Base-by-base conservation (phyloP, 768 basidiomycete species). In the Suillus spraguei region DNA sequence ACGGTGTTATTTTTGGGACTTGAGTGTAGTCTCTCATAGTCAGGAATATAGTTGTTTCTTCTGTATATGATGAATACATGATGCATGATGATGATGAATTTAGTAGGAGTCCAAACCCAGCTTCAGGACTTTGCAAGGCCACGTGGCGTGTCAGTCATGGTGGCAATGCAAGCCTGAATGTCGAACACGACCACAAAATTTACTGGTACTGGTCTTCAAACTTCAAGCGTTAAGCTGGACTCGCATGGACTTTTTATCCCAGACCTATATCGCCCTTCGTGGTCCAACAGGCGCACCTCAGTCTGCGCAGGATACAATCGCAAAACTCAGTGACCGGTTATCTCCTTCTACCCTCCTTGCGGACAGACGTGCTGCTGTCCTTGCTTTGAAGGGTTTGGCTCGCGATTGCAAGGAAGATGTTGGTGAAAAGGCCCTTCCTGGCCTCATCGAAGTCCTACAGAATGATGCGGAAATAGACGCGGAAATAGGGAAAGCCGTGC, bases 341-440 rank as follows among this genome's bases (percentile, higher is more conserved):
- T 91, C 94, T 22, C 94, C 95, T n/a, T 87, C 91, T 4, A 90
- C 92, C 0, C 86, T 93, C 32, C 86, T 96, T 17, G 91, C 95
- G 36, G 97, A 99, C 78, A 83, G 97, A 69, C 85, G 94, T 63
- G 97, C 97, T 33, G 91, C 97, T 0, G 90, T 99, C n/a, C 80
- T 97, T 60, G 87, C 94, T 1, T 84, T 99, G 67, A 99, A 99
- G 74, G 97, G 96, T 24, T 87, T 99, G 60, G 81, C 89, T 53
- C 85, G 95, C 63, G 96, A 97, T 75, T 94, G 91, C 81, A 96
- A 92, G 74, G 82, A 88, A 64, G 94, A 97, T 63, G 92, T 98
- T 24, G 95, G 94, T 17, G 82, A 86, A 65, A 82, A 83, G 54
- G 91, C 94, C 1, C 81, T 99, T 9, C 78, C 83, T 10, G 90